Percentiles rank a stretch among this genome's conserved stretches.
Evolutionary conservation across 768 basidiomycete species (phyloP).

Genomic region (Royoungia palumana): DNA sequence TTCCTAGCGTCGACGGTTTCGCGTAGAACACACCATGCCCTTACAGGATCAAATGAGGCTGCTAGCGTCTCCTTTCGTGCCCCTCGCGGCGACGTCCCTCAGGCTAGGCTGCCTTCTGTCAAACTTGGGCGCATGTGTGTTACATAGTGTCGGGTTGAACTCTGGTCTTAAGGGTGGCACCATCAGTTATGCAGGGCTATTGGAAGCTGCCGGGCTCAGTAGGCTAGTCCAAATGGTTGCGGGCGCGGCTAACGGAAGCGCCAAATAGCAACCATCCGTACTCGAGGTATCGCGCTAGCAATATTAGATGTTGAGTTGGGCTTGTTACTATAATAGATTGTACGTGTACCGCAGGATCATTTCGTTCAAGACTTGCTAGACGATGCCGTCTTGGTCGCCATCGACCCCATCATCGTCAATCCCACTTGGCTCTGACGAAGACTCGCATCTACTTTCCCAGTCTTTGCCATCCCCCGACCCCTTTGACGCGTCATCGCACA

Average conservation of each 20-base stretch:
- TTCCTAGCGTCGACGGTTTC: not conserved
- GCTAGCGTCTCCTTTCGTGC: conserved; percentile 20
- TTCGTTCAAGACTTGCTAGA: not conserved
- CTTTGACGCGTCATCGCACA: conserved; percentile 29
- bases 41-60: conserved; percentile 22
- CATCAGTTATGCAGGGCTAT: conserved; percentile 15
- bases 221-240: not conserved
- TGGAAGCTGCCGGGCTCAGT: conserved; percentile 24
- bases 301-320: too few relatives aligned
- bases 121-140: conserved; percentile 22
- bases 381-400: conserved; percentile 29
- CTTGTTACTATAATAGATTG: not conserved
- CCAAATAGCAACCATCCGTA: conserved; percentile 1
- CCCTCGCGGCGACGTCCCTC: conserved; percentile 11
- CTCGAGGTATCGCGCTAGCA: too few relatives aligned
- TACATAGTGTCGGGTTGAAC: conserved; percentile 18
- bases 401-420: conserved; percentile 31
- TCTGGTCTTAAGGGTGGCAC: conserved; percentile 19
- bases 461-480: conserved; percentile 37
- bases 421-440: conserved; percentile 16
- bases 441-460: conserved; percentile 47
- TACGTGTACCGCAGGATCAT: not conserved
- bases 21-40: not conserved
- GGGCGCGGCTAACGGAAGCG: conserved; percentile 9
- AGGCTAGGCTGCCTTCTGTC: conserved; percentile 22